Base-by-base conservation (phyloP, 345 rosid species). In the Salix udensis region DNA sequence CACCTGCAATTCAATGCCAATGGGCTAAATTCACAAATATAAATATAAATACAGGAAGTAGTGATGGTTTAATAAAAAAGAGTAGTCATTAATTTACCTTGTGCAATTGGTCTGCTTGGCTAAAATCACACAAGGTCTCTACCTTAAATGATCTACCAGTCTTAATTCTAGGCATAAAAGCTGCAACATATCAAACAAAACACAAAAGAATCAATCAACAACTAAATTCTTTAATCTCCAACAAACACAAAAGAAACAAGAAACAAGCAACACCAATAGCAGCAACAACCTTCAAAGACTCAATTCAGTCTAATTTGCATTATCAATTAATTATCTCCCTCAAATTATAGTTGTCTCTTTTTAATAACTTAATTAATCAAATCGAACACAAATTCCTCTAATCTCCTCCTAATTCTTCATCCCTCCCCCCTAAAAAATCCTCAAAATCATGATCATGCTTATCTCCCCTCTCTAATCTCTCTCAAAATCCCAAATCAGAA, bases 141-240 rank as follows among this genome's bases (percentile, higher is more conserved):
- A 91, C 86, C 77, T 87, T 88, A 31, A 89, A 81, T 7, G 94
- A 89, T 85, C 97, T 89, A 19, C 89, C 85, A 36, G 91, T 83
- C 86, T 88, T 94, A 81, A 96, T 91, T 82, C 88, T 90, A 64
- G 89, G 83, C 92, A 92, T 93, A 77, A 85, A 91, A 84, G 99
- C 99, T 96, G 86, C 87, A 83, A n/a, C 62, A n/a, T n/a, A 58
- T 58, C 18, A 24, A 62, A 31, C 40, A 53, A 53, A 44, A 68
- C 13, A 11, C 21, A 37, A 13, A 26, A 70, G 52, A 13, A 31
- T 23, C 26, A 44, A 77, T 5, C 39, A 66, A 31, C 26, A 36
- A 74, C 46, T 34, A 58, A 58, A 58, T 0, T 58, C 62, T 58
- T 58, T n/a, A 58, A 58, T 58, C 69, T 66, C 36, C 19, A 66